phyloP scores from a whole-genome alignment of 176 grass and related monocot species.

The Panicum miliaceum region DNA sequence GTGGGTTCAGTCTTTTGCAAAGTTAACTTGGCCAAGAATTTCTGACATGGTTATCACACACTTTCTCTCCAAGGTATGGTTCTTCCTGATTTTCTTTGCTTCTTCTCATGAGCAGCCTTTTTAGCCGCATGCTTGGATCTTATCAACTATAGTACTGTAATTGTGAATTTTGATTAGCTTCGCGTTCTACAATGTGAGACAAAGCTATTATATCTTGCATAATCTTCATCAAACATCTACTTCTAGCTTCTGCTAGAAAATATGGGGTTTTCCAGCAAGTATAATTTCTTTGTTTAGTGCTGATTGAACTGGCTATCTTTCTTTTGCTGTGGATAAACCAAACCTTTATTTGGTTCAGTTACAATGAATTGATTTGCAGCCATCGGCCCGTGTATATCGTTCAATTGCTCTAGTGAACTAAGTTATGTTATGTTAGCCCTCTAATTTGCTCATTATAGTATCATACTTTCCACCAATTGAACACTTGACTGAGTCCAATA shows the following conservation, averaged over 20 bases:
- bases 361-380: constrained; percentile 7
- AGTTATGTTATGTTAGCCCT: constrained; percentile 1
- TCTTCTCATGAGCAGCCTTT: constrained; percentile 15
- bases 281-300: constrained; percentile 20
- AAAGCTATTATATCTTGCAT: constrained; percentile 7
- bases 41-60: constrained; percentile 82
- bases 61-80: constrained; percentile 92
- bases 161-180: background rate
- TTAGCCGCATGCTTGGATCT: constrained; percentile 12
- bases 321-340: constrained; percentile 13
- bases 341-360: background rate
- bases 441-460: constrained; percentile 9
- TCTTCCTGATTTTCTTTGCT: constrained; percentile 22
- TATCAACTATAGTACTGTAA: constrained; percentile 7
- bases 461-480: constrained; percentile 5
- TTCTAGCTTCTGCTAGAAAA: background rate
- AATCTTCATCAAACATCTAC: constrained; percentile 15
- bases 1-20: constrained; percentile 77
- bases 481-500: background rate
- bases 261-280: constrained; percentile 5
- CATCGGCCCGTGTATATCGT: background rate
- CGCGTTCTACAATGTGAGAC: background rate
- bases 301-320: constrained; percentile 12
- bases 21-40: constrained; percentile 87
- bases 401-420: background rate